Evolutionary conservation across 1,284 basidiomycete species (phyloP), one percentile per base, ranked within the genome.

Genomic region (Trichosporon ovoides): DNA sequence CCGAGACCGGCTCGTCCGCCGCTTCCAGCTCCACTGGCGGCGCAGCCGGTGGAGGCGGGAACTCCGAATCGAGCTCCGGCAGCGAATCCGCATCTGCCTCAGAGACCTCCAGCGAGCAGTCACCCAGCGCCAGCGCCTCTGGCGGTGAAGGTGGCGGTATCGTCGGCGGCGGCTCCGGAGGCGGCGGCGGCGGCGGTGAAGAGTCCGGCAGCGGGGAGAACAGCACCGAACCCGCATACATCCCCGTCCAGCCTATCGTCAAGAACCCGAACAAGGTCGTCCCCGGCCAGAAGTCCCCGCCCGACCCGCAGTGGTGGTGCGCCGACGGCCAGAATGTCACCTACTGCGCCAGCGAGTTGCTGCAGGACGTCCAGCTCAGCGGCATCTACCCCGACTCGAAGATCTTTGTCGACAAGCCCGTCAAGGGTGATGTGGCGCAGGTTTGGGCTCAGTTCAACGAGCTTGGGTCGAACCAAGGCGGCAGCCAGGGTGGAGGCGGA

Each of bases 291-390:
- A 83, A 79, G 6, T 72, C 83, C 1, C 72, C 88, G 36, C 88
- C 90, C 12, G 87, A 88, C 0, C 78, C 77, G 37, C 91, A 94
- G 60, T 59, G 73, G 38, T 65, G 69, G 63, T 77, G 75, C 58
- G 64, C 67, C 31, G 64, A 57, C 22, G 74, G 73, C 10, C 52
- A 37, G 6, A 87, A 88, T 59, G 78, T 87, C 54, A 88, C 91
- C 33, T 93, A 88, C 77, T 93, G 91, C 73, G 82, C 89, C 0
- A 89, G 89, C 33, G 36, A 38, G 87, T 70, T 93, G 7, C 79
- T 94, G 28, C 90, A 93, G 82, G 87, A 89, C 1, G 86, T 95
- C 57, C 87, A 93, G 76, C 67, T 95, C 48, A 86, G 90, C 0
- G 73, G 82, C 24, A 78, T 90, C 35, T 97, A 84, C 73, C 69